phyloP scores from a whole-genome alignment of 306 rosid species.

The Arachis stenosperma region DNA sequence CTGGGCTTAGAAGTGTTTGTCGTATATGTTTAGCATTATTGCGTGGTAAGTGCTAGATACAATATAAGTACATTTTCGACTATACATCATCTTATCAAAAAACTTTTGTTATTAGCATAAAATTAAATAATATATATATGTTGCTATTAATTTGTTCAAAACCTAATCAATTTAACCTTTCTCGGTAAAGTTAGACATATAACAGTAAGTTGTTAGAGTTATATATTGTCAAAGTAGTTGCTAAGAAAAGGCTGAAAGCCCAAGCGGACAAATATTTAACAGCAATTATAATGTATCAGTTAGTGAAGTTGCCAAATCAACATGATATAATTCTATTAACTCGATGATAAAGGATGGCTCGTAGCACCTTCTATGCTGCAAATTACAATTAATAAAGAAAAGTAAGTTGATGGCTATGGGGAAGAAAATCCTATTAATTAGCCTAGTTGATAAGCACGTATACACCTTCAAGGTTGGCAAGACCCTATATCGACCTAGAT shows the following conservation, averaged over 20 bases:
- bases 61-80: background rate
- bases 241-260: conserved; percentile 29
- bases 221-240: conserved; percentile 28
- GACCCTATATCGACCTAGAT: conserved; percentile 24
- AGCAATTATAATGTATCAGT: conserved; percentile 15
- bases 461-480: background rate
- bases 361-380: conserved; percentile 11
- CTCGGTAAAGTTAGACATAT: conserved; percentile 26
- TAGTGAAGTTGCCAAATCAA: conserved; percentile 26
- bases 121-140: conserved; percentile 28
- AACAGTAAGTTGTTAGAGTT: conserved; percentile 17
- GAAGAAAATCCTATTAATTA: conserved; percentile 36
- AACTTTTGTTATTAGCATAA: background rate
- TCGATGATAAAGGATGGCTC: conserved; percentile 27
- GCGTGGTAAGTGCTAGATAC: background rate
- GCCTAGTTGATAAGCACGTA: conserved; percentile 12
- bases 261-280: conserved; percentile 35
- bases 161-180: conserved; percentile 40
- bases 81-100: background rate
- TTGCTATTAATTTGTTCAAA: conserved; percentile 6
- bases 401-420: background rate
- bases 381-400: conserved; percentile 31
- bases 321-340: conserved; percentile 16
- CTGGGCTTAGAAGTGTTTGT: background rate
- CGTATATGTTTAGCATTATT: background rate